A percentile compares a stretch with the other conserved stretches of the same genome.
These are phyloP conservation scores for Fusarium protoensiforme DNA, from an alignment of 2,329 filamentous ascomycete genomes.

Conservation along the genomic window DNA sequence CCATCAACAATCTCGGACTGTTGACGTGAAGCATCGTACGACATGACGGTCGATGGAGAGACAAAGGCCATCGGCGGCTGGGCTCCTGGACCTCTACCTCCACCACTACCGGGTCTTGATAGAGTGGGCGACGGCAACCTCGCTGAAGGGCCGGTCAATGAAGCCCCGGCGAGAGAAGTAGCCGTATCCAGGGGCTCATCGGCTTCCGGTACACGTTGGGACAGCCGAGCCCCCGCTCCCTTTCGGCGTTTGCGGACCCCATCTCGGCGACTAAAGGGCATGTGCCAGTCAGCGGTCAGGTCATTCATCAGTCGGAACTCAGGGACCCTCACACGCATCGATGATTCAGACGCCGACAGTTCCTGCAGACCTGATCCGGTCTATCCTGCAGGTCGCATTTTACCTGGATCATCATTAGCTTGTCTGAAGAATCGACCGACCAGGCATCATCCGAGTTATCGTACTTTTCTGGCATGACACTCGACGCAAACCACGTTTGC, in stretches of 20 bases:
- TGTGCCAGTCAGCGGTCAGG: not conserved
- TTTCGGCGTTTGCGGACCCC: conserved; percentile 5
- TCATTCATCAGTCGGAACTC: not conserved
- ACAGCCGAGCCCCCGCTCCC: not conserved
- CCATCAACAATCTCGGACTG: not conserved
- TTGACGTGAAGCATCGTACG: not conserved
- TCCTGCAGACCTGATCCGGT: not conserved
- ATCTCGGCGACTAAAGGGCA: conserved; percentile 3
- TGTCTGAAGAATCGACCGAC: not conserved
- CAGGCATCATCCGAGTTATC: not conserved
- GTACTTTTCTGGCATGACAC: conserved; percentile 9
- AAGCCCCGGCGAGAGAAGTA: not conserved
- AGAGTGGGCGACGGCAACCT: not conserved
- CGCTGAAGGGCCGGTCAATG: not conserved
- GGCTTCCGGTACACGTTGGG: not conserved
- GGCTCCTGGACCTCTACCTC: not conserved
- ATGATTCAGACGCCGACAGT: conserved; percentile 2
- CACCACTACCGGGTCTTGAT: not conserved
- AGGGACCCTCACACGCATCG: conserved; percentile 3
- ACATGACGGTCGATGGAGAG: not conserved
- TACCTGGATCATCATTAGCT: not conserved
- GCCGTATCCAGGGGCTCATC: not conserved
- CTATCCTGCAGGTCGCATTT: conserved; percentile 15
- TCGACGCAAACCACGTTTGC: conserved; percentile 9
- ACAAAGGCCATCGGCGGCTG: not conserved